Evolutionary conservation across 805 yeast genomes (phyloP).

Genomic region (Myxozyma vanderwaltii): DNA sequence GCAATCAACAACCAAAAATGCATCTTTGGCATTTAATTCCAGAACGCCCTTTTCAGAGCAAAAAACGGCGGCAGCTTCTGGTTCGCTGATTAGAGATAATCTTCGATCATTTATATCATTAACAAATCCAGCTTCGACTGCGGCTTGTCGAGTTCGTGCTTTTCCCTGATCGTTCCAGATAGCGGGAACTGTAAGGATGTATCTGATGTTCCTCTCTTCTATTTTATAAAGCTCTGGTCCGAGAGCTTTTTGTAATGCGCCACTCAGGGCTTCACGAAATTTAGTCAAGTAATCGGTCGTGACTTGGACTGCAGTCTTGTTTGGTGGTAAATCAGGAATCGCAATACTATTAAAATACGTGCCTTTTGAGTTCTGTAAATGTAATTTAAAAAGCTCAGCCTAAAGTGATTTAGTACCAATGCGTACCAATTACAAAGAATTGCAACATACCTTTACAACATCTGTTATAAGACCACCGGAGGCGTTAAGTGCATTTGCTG

Average conservation of each 20-base stretch:
- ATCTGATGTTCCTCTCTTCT: conserved; percentile 20
- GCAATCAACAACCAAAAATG: conserved; percentile 30
- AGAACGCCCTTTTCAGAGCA: conserved; percentile 24
- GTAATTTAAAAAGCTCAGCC: conserved; percentile 28
- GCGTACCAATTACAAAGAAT: too few relatives aligned
- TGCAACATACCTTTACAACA: conserved; percentile 7
- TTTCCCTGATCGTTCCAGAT: conserved; percentile 33
- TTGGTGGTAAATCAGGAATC: conserved; percentile 16
- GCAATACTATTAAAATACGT: conserved; percentile 3
- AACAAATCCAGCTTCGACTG: conserved; percentile 30
- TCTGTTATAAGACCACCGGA: conserved; percentile 18
- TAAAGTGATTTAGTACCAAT: background rate
- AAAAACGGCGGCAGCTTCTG: conserved; percentile 32
- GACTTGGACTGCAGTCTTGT: conserved; percentile 25
- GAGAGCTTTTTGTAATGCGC: conserved; percentile 12
- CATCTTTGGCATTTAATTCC: conserved; percentile 7
- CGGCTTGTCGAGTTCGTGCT: conserved; percentile 25
- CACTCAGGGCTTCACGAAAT: conserved; percentile 10
- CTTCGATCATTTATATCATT: conserved; percentile 11
- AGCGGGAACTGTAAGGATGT: conserved; percentile 31
- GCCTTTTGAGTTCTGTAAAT: conserved; percentile 14
- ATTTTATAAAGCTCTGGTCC: conserved; percentile 5
- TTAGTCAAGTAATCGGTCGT: conserved; percentile 21
- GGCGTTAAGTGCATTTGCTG: background rate
- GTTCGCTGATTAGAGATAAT: conserved; percentile 28